Percentiles rank a stretch among this genome's conserved stretches.
phyloP scores from a whole-genome alignment of 2,329 filamentous ascomycete genomes.

The Mycosphaerella sp. region DNA sequence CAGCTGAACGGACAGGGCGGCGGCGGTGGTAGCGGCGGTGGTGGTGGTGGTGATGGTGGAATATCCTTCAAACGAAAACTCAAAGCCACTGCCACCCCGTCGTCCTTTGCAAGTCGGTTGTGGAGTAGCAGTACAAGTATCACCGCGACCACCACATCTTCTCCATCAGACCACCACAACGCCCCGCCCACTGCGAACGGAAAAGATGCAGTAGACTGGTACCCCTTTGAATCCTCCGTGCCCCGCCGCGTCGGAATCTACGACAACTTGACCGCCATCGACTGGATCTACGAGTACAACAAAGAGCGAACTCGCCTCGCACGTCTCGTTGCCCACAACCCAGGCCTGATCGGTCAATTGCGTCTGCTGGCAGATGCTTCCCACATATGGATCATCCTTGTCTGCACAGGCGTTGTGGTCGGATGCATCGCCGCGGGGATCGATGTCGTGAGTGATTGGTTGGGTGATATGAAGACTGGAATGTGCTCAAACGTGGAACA shows the following conservation, averaged over 20 bases:
- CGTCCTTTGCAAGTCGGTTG: conserved; percentile 43
- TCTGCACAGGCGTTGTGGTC: conserved; percentile 76
- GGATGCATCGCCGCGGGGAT: conserved; percentile 82
- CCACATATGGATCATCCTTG: conserved; percentile 85
- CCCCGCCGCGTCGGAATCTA: conserved; percentile 70
- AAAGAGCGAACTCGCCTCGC: conserved; percentile 86
- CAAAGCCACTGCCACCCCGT: conserved; percentile 37
- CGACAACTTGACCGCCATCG: conserved; percentile 92
- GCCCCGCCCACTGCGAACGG: conserved; percentile 35
- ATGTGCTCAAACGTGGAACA: conserved; percentile 72
- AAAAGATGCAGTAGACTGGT: conserved; percentile 64
- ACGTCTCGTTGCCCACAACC: conserved; percentile 62
- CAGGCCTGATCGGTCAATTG: conserved; percentile 65
- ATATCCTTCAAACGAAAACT: conserved; percentile 68
- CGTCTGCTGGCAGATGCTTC: conserved; percentile 72
- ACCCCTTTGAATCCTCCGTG: conserved; percentile 72
- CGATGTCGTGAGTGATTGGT: conserved; percentile 85
- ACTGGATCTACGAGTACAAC: conserved; percentile 99
- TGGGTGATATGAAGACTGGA: conserved; percentile 85
- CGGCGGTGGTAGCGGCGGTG: no score
- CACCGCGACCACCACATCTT: conserved; percentile 35
- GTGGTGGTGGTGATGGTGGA: conserved; percentile 22
- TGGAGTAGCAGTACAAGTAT: conserved; percentile 29
- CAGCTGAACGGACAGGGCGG: conserved; percentile 41
- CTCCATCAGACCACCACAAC: conserved; percentile 35